A percentile compares a stretch with the other conserved stretches of the same genome.
These are phyloP conservation scores for Geotrichum fermentans DNA, from an alignment of 1,139 yeast species.

Conservation along the genomic window DNA sequence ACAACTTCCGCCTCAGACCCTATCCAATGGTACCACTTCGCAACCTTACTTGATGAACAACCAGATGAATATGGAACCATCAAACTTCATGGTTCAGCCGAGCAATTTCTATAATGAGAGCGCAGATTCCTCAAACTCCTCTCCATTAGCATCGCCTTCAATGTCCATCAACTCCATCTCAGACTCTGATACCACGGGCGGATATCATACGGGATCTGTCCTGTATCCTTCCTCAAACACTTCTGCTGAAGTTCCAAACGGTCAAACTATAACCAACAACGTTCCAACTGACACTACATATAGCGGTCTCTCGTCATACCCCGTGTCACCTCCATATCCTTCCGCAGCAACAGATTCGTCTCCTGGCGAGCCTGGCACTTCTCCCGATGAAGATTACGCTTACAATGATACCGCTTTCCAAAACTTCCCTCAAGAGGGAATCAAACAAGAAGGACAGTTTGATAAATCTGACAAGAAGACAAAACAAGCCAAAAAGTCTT, in stretches of 20 bases:
- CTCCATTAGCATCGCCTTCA: constrained; percentile 17
- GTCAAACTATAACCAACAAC: background rate
- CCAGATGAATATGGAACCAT: background rate
- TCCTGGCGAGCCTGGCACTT: constrained; percentile 13
- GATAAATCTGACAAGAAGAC: background rate
- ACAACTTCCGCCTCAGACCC: constrained; percentile 8
- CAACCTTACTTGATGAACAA: constrained; percentile 4
- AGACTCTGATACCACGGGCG: constrained; percentile 16
- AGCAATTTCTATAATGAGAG: constrained; percentile 5
- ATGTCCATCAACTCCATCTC: constrained; percentile 16
- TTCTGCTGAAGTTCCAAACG: background rate
- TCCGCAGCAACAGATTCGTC: constrained; percentile 16
- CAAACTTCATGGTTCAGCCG: constrained; percentile 13
- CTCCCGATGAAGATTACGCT: constrained; percentile 17
- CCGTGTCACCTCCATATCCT: constrained; percentile 19
- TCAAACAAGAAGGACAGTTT: constrained; percentile 5
- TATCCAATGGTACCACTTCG: background rate
- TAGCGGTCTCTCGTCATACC: constrained; percentile 2
- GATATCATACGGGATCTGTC: constrained; percentile 3
- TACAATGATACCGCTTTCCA: constrained; percentile 8
- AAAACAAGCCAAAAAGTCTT: background rate
- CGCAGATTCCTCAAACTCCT: constrained; percentile 10
- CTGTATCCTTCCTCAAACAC: constrained; percentile 1
- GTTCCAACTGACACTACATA: background rate
- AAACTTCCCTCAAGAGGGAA: constrained; percentile 11